Conservation (phyloP, 345 rosid species). For the Melaleuca alternifolia region DNA sequence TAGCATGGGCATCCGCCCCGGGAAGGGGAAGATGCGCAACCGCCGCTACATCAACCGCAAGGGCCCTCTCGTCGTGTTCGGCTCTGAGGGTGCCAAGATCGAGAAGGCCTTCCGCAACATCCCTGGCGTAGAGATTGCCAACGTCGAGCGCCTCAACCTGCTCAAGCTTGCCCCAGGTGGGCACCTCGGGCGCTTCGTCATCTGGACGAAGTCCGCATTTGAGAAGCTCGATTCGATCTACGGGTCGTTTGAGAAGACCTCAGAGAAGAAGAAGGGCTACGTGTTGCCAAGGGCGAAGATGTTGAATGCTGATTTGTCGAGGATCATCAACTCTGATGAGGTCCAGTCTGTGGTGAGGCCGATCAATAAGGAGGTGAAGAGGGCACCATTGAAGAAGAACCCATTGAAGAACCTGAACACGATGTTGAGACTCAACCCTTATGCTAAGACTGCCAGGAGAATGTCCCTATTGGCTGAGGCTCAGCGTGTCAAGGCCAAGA, state of each 20-base stretch:
- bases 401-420: constrained; percentile 9
- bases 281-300: constrained; percentile 9
- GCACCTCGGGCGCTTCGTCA: constrained; percentile 33
- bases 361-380: constrained; percentile 6
- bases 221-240: constrained; percentile 40
- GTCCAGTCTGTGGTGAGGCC: constrained; percentile 29
- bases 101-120: constrained; percentile 37
- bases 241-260: constrained; percentile 24
- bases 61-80: constrained; percentile 31
- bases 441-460: constrained; percentile 13
- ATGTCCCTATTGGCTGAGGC: constrained; percentile 10
- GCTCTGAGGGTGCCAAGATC: constrained; percentile 29
- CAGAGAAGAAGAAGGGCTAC: constrained; percentile 7
- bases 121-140: constrained; percentile 34
- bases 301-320: constrained; percentile 9
- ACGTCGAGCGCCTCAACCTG: constrained; percentile 32
- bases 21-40: constrained; percentile 14
- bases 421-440: constrained; percentile 9
- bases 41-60: constrained; percentile 25
- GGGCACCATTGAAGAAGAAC: constrained; percentile 9
- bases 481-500: constrained; percentile 9
- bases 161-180: constrained; percentile 43
- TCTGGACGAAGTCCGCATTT: constrained; percentile 38
- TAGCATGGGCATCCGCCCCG: constrained; percentile 24
- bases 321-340: constrained; percentile 36